phyloP scores from a whole-genome alignment of 208 protist species.

The Wallacemonas sp. region DNA sequence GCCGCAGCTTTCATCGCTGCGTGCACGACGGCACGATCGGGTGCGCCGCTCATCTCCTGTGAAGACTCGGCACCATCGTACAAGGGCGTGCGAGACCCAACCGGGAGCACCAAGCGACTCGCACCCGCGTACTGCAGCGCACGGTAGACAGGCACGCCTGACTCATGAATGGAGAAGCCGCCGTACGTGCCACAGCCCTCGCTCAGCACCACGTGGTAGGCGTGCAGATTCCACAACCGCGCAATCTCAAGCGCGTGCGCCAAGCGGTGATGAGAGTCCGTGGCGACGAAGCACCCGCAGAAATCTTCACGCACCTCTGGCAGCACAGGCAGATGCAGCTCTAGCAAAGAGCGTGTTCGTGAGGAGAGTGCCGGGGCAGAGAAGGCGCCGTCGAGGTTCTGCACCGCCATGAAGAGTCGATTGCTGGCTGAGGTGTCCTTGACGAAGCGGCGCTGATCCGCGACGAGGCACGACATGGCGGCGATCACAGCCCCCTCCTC shows the following conservation, averaged over 20 bases:
- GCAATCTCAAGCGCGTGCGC: constrained; percentile 38
- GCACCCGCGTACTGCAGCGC: constrained; percentile 61
- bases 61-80: not conserved
- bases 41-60: not conserved
- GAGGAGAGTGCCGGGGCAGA: not conserved
- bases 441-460: constrained; percentile 16
- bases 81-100: constrained; percentile 23
- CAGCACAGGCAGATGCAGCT: constrained; percentile 39
- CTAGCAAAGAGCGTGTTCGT: constrained; percentile 17
- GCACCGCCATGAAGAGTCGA: constrained; percentile 41
- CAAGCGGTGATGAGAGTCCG: constrained; percentile 20
- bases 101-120: constrained; percentile 37
- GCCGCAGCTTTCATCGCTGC: constrained; percentile 12
- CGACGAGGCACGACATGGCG: constrained; percentile 1
- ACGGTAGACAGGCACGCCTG: constrained; percentile 58
- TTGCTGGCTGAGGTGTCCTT: constrained; percentile 36
- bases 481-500: not conserved
- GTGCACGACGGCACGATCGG: not conserved
- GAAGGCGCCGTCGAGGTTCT: constrained; percentile 25
- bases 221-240: constrained; percentile 44
- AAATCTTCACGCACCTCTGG: constrained; percentile 57
- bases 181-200: constrained; percentile 47
- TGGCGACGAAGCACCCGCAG: constrained; percentile 34
- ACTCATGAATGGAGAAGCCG: constrained; percentile 56
- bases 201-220: constrained; percentile 38